phyloP scores from a whole-genome alignment of 1,284 basidiomycete species.

The Fistulinella cinereoalba region DNA sequence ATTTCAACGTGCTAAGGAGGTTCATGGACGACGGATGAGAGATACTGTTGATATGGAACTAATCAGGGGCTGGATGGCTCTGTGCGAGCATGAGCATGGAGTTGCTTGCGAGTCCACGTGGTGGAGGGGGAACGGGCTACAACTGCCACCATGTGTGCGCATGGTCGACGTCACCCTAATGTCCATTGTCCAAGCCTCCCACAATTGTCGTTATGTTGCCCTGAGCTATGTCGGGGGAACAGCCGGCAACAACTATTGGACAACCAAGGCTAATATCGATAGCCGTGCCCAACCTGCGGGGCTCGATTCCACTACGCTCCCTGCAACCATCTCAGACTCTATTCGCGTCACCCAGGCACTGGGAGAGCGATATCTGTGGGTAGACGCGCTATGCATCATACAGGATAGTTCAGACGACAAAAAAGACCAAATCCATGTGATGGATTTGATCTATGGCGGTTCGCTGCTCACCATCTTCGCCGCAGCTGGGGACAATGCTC shows the following conservation, averaged over 20 bases:
- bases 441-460: background rate
- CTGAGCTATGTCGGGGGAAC: background rate
- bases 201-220: background rate
- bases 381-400: background rate
- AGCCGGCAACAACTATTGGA: background rate
- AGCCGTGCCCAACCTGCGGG: too few relatives aligned
- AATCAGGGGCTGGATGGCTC: background rate
- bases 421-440: background rate
- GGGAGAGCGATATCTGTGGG: background rate
- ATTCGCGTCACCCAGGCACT: background rate
- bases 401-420: background rate
- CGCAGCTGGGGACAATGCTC: too few relatives aligned
- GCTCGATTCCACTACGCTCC: background rate
- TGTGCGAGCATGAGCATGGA: background rate
- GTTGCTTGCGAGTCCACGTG: background rate
- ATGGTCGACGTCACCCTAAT: background rate
- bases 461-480: background rate
- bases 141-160: background rate
- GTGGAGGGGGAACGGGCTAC: background rate
- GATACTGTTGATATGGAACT: background rate
- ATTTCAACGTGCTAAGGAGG: background rate
- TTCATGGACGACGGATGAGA: background rate
- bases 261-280: background rate
- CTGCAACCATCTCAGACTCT: background rate
- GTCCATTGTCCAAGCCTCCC: background rate